Percentiles rank a stretch among this genome's conserved stretches.
Conservation (phyloP, 305 asterid species). For the Rubia peregrina region DNA sequence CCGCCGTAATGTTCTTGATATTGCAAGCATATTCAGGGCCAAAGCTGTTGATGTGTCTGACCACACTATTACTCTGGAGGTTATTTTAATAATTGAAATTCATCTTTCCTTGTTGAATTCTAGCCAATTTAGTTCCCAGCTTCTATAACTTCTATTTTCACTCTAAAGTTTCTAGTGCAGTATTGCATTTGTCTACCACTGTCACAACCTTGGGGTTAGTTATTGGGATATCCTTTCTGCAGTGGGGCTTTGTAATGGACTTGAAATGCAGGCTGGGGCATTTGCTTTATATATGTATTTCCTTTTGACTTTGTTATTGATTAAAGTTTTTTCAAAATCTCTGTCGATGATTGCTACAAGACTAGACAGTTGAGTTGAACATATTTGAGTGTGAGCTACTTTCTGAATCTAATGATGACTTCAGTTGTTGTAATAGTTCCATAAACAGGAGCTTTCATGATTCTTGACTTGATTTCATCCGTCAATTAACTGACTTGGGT, state of each 20-base stretch:
- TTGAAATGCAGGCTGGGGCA: neutral
- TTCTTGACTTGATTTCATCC: neutral
- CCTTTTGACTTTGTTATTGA: neutral
- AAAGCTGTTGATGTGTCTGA: slow-evolving; percentile 94
- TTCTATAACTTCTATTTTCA: neutral
- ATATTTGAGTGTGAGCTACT: no score
- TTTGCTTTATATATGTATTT: neutral
- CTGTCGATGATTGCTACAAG: neutral
- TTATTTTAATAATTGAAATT: slow-evolving; percentile 20
- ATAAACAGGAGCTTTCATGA: neutral
- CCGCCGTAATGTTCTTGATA: slow-evolving; percentile 84
- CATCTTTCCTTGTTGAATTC: slow-evolving; percentile 5
- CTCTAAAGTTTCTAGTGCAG: neutral
- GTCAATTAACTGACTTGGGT: neutral
- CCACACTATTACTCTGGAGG: slow-evolving; percentile 94
- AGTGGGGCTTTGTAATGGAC: neutral
- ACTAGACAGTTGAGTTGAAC: neutral
- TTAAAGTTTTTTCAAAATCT: neutral
- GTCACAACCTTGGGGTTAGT: neutral
- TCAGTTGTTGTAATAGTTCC: neutral
- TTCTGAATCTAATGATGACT: neutral
- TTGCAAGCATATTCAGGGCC: slow-evolving; percentile 95
- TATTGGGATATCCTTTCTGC: neutral
- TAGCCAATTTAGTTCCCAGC: neutral
- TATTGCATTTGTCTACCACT: neutral